Evolutionary conservation across 768 basidiomycete genomes (phyloP), one percentile per base, ranked within the genome.

Genomic region (Rubroboletus satanas): DNA sequence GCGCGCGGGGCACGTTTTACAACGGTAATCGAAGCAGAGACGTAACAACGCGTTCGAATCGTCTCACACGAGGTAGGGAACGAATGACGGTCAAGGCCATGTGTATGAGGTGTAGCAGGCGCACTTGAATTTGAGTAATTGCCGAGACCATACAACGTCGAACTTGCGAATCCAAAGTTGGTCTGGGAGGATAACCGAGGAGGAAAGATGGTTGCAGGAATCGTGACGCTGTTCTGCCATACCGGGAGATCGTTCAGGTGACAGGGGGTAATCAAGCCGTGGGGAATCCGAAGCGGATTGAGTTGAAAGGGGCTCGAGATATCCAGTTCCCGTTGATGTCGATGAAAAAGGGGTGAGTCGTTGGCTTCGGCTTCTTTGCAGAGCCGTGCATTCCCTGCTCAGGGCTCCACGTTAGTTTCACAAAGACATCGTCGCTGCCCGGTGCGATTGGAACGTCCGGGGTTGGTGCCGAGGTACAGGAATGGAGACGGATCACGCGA

Each of bases 11-110:
- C 58, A 60, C 59, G 59, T 60, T 60, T 49, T 35, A 26, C 14
- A 18, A 45, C 45, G 39, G 45, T 55, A 45, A 60, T 60, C 58
- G 59, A 60, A 60, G 58, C 8, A 2, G 12, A 45, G 41, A 59
- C 59, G 59, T 60, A 60, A 59, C 14, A 4, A 17, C 3, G 6
- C 17, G 29, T 11, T 18, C 12, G 18, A 17, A 37, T 29, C 42
- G 44, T 18, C 26, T 33, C 18, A 52, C 43, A 46, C 43, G 51
- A 45, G 51, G 49, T 49, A 41, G 17, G 45, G 7, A 14, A 11
- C 11, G 44, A n/a, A 45, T 11, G 43, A 45, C 26, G 43, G 28
- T 45, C 28, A 45, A 45, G 45, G n/a, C 2, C 9, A 15, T 44
- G 26, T 28, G 14, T 23, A 42, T 42, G 23, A 42, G 21, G 41